Conservation (phyloP, 768 basidiomycete genomes). For the Kwoniella pini region DNA sequence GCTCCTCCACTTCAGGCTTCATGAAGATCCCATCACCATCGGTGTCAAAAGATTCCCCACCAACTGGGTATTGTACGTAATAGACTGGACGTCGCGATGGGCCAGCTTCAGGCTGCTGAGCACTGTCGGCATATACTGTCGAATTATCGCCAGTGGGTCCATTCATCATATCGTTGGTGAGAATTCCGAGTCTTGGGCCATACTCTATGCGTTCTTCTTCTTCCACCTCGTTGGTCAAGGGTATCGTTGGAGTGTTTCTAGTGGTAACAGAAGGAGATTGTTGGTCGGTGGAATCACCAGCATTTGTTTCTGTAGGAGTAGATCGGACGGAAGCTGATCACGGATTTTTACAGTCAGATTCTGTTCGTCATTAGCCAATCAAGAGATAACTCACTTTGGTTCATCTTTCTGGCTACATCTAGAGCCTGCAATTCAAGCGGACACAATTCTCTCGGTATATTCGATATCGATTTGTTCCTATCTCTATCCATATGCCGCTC, state of each 20-base stretch:
- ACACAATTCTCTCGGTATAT: too few relatives aligned
- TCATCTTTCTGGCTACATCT: not conserved
- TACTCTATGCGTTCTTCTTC: conserved; percentile 8
- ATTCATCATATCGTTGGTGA: too few relatives aligned
- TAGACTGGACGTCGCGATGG: not conserved
- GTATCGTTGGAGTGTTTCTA: not conserved
- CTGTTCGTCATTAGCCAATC: too few relatives aligned
- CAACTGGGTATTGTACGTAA: conserved; percentile 13
- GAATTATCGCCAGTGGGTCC: too few relatives aligned
- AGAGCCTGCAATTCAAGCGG: not conserved
- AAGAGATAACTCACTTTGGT: not conserved
- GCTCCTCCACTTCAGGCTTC: conserved; percentile 10
- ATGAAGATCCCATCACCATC: conserved; percentile 25
- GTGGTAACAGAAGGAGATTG: not conserved
- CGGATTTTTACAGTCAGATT: too few relatives aligned
- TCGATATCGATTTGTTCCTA: too few relatives aligned
- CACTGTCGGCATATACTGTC: too few relatives aligned
- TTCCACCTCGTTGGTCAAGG: not conserved
- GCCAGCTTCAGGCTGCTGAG: conserved; percentile 2
- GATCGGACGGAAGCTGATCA: not conserved
- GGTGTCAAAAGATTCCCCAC: conserved; percentile 9
- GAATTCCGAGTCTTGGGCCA: conserved; percentile 1
- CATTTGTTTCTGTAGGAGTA: not conserved
- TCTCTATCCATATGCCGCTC: too few relatives aligned
- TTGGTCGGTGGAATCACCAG: not conserved